Evolutionary conservation across 164 flowering plant species (phyloP).

Genomic region (Hamamelis virginiana): DNA sequence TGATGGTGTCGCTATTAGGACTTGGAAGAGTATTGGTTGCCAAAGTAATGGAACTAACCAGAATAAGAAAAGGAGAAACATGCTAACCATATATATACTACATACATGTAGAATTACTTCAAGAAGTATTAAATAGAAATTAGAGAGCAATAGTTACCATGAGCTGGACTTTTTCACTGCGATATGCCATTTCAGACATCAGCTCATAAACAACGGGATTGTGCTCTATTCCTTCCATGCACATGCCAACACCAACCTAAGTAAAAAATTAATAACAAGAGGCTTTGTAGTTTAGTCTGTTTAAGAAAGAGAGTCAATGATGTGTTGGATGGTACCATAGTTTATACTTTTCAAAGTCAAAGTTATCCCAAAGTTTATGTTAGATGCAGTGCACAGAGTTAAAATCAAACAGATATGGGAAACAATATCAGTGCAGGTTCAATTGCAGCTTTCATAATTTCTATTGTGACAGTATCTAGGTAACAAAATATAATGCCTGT

Average conservation of each 20-base stretch:
- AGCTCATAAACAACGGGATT: conserved; percentile 92
- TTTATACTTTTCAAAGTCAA: too few species aligned
- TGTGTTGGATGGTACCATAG: too few species aligned
- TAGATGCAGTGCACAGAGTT: too few species aligned
- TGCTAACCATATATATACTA: too few species aligned
- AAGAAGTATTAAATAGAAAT: neutral
- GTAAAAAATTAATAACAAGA: neutral
- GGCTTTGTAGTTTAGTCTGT: too few species aligned
- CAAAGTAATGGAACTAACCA: too few species aligned
- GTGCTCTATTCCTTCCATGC: conserved; percentile 99
- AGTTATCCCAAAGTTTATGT: too few species aligned
- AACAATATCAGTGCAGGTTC: neutral
- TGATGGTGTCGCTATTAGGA: too few species aligned
- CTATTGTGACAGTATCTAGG: neutral
- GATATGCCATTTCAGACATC: conserved; percentile 98
- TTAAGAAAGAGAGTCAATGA: too few species aligned
- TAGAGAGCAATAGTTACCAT: conserved; percentile 39
- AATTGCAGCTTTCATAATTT: neutral
- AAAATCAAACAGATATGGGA: neutral
- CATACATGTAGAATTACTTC: too few species aligned
- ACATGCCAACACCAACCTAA: conserved; percentile 98
- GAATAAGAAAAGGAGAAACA: too few species aligned
- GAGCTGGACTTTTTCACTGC: conserved; percentile 57
- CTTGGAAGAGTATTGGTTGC: too few species aligned
- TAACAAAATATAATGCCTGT: neutral